These are phyloP conservation scores for Melastoma candidum DNA, from an alignment of 441 rosid species.

Conservation along the genomic window DNA sequence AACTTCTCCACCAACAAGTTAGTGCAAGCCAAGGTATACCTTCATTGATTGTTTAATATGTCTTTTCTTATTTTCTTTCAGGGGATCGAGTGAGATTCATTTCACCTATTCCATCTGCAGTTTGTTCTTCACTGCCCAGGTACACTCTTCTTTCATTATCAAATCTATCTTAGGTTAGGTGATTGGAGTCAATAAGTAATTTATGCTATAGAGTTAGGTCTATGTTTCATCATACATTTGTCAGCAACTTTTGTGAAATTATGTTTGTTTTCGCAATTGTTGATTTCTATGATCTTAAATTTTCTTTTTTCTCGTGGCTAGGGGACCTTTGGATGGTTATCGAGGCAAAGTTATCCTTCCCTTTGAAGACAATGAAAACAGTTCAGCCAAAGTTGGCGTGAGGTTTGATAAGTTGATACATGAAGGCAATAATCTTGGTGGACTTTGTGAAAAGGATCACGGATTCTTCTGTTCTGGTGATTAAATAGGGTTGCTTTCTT, in stretches of 20 bases:
- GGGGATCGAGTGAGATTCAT: constrained; percentile 89
- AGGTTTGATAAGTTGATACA: constrained; percentile 82
- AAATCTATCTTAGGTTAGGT: constrained; percentile 33
- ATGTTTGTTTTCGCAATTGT: neutral
- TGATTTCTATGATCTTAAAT: neutral
- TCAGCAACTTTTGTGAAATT: neutral
- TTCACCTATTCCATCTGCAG: constrained; percentile 40
- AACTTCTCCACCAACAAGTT: no score
- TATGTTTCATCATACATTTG: neutral
- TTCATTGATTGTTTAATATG: constrained; percentile 2
- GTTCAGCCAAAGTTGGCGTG: constrained; percentile 83
- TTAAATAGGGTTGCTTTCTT: constrained; percentile 2
- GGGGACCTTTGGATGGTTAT: constrained; percentile 77
- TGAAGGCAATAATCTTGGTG: constrained; percentile 97
- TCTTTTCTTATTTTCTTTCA: constrained; percentile 22
- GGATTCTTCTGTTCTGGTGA: constrained; percentile 95
- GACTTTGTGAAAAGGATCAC: constrained; percentile 80
- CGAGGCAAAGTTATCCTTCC: constrained; percentile 93
- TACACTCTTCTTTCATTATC: constrained; percentile 4
- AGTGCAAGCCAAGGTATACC: no score
- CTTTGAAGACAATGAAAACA: constrained; percentile 68
- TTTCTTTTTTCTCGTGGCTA: constrained; percentile 12
- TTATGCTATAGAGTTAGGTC: no score
- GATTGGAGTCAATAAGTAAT: neutral
- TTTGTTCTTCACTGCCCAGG: constrained; percentile 42